These are phyloP conservation scores for Olyra latifolia DNA, from an alignment of 176 grass and related monocot genomes.

Conservation along the genomic window DNA sequence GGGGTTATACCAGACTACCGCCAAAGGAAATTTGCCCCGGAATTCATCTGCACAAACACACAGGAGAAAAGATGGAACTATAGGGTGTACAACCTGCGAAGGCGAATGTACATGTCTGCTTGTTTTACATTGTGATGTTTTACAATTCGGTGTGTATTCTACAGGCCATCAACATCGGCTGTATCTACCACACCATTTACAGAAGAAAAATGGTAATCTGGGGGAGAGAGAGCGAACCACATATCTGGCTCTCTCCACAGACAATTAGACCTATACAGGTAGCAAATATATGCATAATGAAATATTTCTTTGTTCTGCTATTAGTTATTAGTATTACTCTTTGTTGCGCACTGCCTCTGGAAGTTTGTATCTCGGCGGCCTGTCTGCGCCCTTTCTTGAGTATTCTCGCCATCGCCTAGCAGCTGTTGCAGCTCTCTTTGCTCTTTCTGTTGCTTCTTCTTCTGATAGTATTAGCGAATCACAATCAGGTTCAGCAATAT, in stretches of 20 bases:
- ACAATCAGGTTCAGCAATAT: slow-evolving; percentile 11
- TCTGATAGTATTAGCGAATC: slow-evolving; percentile 35
- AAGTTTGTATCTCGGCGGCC: slow-evolving; percentile 59
- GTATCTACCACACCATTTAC: not conserved
- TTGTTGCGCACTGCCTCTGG: slow-evolving; percentile 65
- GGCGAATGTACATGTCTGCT: not conserved
- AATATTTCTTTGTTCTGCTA: not conserved
- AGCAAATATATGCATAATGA: not conserved
- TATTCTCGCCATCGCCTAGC: slow-evolving; percentile 85
- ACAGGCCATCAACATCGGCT: not conserved
- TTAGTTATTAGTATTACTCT: slow-evolving; percentile 31
- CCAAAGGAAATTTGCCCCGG: slow-evolving; percentile 59
- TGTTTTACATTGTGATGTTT: slow-evolving; percentile 20
- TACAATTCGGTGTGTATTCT: slow-evolving; percentile 6
- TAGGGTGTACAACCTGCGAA: not conserved
- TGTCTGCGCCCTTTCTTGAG: slow-evolving; percentile 67
- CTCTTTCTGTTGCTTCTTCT: slow-evolving; percentile 65
- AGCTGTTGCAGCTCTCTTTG: slow-evolving; percentile 66
- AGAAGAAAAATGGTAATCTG: not conserved
- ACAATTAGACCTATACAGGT: slow-evolving; percentile 26
- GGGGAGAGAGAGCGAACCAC: not conserved
- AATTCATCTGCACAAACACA: slow-evolving; percentile 43
- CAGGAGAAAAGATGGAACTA: not conserved
- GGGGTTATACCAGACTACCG: not conserved
- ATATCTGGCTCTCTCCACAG: not conserved